Conservation (phyloP, 352 stramenopile genomes). For the Pythium monospermum region DNA sequence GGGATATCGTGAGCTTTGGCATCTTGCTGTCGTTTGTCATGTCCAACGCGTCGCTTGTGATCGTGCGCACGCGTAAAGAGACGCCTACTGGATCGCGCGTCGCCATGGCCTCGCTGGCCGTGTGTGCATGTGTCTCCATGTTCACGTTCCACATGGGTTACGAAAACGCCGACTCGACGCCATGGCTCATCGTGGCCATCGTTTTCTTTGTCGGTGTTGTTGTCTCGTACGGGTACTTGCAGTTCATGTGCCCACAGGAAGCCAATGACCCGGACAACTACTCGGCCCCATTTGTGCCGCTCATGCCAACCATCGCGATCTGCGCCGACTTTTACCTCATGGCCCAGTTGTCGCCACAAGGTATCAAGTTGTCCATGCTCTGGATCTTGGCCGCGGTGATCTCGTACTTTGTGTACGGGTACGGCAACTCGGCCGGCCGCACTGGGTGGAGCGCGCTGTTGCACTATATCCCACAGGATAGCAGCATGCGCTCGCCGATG, state of each 20-base stretch:
- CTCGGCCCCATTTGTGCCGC: constrained; percentile 59
- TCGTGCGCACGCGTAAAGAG: constrained; percentile 62
- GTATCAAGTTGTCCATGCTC: constrained; percentile 41
- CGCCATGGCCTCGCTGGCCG: constrained; percentile 21
- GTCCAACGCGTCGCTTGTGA: constrained; percentile 68
- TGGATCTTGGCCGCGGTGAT: constrained; percentile 58
- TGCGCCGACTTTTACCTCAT: constrained; percentile 70
- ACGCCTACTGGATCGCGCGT: constrained; percentile 27
- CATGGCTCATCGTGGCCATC: constrained; percentile 35
- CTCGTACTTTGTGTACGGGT: constrained; percentile 79
- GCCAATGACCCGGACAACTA: constrained; percentile 40
- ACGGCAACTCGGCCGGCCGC: constrained; percentile 54
- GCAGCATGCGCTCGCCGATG: constrained; percentile 36
- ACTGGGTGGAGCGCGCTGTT: constrained; percentile 55
- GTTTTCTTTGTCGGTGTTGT: constrained; percentile 42
- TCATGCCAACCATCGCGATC: constrained; percentile 50
- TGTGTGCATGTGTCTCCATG: constrained; percentile 28
- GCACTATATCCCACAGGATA: constrained; percentile 36
- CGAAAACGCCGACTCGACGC: constrained; percentile 33
- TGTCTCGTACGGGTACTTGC: constrained; percentile 25
- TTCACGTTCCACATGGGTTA: constrained; percentile 77
- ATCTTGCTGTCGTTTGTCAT: constrained; percentile 89
- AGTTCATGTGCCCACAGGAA: constrained; percentile 60
- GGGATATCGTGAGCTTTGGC: constrained; percentile 87
- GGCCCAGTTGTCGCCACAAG: constrained; percentile 46